Evolutionary conservation across 495 filamentous ascomycete species (phyloP), one percentile per base, ranked within the genome.

Genomic region (Aspergillus bertholletiae): DNA sequence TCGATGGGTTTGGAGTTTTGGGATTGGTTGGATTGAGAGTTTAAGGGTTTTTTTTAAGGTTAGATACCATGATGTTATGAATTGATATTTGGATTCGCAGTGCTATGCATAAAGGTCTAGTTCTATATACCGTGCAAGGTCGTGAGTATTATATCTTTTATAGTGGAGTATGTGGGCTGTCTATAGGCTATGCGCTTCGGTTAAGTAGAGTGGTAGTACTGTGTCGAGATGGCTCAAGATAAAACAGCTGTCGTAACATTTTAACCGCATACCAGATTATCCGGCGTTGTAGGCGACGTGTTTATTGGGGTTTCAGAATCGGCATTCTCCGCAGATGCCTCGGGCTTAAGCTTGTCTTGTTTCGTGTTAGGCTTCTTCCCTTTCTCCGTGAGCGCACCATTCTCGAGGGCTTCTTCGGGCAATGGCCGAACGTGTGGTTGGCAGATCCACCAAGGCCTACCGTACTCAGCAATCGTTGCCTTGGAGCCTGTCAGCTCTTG

Each of bases 361-460:
- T 63, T 68, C 12, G 51, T 7, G 21, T 45, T 48, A 47, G n/a
- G n/a, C n/a, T 74, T 74, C 55, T 82, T 81, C 65, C 84, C 85
- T 61, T 84, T 88, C 35, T 83, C 66, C 49, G 74, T 81, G 63
- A 97, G 75, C 35, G 85, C 84, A 3, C 94, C 94, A 61, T 87
- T 90, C 60, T 84, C 84, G 52, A 93, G 55, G 17, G 94, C 94
- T 72, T 97, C 93, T 61, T 89, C 89, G 0, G 94, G 94, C 62
- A 96, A 62, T 34, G 92, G 92, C 27, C 94, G 76, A 2, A 96
- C 78, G 59, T 97, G 89, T 3, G 94, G 90, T 72, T 99, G 94
- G 41, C 89, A 93, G 5, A 96, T 75, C 89, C 92, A 99, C 80
- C 84, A 97, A 3, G 94, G 94, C 49, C 89, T 70, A 62, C 82